Percentiles rank a stretch among this genome's conserved stretches.
Conservation (phyloP, 2,329 filamentous ascomycete genomes). For the Bipolaris cookei region DNA sequence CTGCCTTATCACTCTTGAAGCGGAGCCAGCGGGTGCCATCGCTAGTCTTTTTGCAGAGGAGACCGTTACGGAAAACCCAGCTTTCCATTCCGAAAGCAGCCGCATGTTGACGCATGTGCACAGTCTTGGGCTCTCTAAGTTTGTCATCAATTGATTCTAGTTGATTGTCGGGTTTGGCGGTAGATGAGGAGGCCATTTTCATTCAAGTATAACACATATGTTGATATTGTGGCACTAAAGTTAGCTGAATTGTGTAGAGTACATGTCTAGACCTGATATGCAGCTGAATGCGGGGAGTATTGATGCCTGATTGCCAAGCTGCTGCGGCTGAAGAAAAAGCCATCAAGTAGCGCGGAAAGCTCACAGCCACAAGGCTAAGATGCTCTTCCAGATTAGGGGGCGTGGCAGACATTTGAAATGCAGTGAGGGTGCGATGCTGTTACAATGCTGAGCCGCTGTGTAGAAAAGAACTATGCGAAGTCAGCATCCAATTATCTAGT, state of each 20-base stretch:
- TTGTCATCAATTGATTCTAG: background rate
- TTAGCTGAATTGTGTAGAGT: background rate
- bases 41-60: background rate
- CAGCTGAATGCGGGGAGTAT: background rate
- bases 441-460: background rate
- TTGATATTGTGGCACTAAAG: background rate
- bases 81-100: background rate
- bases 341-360: background rate
- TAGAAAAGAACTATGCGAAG: no score
- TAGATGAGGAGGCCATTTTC: background rate
- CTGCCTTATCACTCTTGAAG: background rate
- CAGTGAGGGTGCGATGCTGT: no score
- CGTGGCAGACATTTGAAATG: no score
- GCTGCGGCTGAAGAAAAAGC: background rate
- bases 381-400: no score
- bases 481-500: no score
- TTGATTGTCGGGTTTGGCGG: background rate
- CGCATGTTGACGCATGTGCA: background rate
- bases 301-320: background rate
- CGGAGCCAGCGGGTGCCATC: background rate
- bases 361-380: background rate
- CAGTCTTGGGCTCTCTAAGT: background rate
- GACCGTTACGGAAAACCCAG: background rate
- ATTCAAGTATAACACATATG: background rate
- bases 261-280: background rate